A percentile compares a stretch with the other conserved stretches of the same genome.
phyloP scores from a whole-genome alignment of 176 grass and related monocot genomes.

The Thinopyrum elongatum region DNA sequence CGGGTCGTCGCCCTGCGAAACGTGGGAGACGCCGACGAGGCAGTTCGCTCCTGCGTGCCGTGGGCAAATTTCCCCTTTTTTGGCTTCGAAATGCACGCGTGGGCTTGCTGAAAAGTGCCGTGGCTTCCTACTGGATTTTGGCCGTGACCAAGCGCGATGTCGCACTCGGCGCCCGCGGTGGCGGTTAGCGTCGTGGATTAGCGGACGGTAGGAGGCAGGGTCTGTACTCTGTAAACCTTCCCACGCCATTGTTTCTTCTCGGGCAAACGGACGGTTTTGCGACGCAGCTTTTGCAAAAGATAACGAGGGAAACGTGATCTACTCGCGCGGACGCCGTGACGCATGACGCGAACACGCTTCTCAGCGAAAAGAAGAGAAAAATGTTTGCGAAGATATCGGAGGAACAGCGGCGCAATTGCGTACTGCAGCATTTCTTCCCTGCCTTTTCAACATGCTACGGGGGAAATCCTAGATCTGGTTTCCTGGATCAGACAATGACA shows the following conservation, averaged over 20 bases:
- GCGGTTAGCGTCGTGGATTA: constrained; percentile 2
- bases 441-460: too few relatives aligned
- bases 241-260: background rate
- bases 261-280: background rate
- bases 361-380: background rate
- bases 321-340: background rate
- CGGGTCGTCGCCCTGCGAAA: background rate
- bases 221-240: background rate
- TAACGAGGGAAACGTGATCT: background rate
- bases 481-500: too few relatives aligned
- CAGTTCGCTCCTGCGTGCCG: background rate
- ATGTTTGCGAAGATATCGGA: background rate
- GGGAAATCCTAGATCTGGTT: too few relatives aligned
- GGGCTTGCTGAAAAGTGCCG: background rate
- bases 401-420: background rate
- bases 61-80: background rate
- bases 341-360: background rate
- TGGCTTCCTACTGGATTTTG: background rate
- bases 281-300: background rate
- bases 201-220: background rate
- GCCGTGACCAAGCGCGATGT: background rate
- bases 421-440: too few relatives aligned
- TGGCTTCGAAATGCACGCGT: background rate
- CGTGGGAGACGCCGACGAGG: background rate
- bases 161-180: background rate